Conservation (phyloP, 2,329 filamentous ascomycete genomes). For the Colletotrichum sp. region DNA sequence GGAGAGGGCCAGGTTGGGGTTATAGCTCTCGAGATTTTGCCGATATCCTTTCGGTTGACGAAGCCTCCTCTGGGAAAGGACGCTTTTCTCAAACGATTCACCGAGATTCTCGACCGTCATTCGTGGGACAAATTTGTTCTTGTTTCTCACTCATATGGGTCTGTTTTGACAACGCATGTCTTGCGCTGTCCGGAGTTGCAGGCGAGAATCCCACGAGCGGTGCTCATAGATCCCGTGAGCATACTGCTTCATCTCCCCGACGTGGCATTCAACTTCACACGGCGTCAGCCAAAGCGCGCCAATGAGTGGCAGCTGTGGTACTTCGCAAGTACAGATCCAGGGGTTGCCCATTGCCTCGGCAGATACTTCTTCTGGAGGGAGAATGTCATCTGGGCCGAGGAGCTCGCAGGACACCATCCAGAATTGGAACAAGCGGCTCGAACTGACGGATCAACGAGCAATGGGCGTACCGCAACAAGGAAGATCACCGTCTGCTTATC, state of each 20-base stretch:
- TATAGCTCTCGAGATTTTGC: constrained; percentile 69
- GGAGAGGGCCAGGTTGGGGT: constrained; percentile 59
- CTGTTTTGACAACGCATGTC: constrained; percentile 66
- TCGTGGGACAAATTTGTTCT: constrained; percentile 64
- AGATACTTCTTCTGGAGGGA: constrained; percentile 76
- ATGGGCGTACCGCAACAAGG: constrained; percentile 26
- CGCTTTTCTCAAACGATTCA: constrained; percentile 62
- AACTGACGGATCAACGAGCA: background rate
- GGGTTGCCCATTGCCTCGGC: constrained; percentile 67
- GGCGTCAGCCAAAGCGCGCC: constrained; percentile 55
- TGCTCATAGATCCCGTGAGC: constrained; percentile 66
- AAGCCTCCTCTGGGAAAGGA: constrained; percentile 52
- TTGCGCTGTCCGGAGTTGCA: constrained; percentile 53
- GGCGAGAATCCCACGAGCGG: constrained; percentile 52
- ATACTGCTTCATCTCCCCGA: constrained; percentile 72
- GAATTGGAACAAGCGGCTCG: background rate
- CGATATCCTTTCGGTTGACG: constrained; percentile 68
- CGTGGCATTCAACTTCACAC: constrained; percentile 75
- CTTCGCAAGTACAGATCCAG: constrained; percentile 71
- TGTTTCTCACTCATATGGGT: constrained; percentile 66
- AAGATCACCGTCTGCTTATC: constrained; percentile 63
- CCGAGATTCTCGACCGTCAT: constrained; percentile 61
- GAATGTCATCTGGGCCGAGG: constrained; percentile 74
- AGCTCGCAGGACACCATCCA: constrained; percentile 44
- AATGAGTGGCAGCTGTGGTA: constrained; percentile 76